Conservation (phyloP, 192 early-diverging fungal species). For the Gamsiella multidivaricata region DNA sequence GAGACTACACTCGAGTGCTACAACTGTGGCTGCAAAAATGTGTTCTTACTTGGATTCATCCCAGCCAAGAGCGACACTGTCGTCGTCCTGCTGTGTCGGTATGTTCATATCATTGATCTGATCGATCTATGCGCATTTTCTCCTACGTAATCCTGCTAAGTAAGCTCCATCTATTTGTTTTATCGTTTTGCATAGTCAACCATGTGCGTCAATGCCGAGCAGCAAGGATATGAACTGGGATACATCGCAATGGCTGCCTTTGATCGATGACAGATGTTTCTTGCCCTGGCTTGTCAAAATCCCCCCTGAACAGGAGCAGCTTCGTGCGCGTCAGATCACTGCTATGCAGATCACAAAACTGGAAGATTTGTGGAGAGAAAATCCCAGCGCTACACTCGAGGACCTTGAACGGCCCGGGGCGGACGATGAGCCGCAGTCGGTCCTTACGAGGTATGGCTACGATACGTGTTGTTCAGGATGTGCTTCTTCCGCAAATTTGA, state of each 20-base stretch:
- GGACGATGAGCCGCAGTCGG: conserved; percentile 87
- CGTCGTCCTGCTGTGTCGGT: conserved; percentile 96
- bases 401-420: conserved; percentile 85
- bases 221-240: conserved; percentile 98
- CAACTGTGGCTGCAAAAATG: conserved; percentile 94
- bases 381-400: conserved; percentile 75
- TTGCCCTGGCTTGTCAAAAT: conserved; percentile 94
- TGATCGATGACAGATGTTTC: conserved; percentile 95
- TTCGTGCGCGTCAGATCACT: conserved; percentile 85
- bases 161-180: too few species aligned
- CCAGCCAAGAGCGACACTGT: conserved; percentile 98
- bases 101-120: too few species aligned
- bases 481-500: not conserved
- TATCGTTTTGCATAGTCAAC: conserved; percentile 66
- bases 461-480: not conserved
- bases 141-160: not conserved
- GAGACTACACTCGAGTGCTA: conserved; percentile 97
- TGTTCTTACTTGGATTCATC: conserved; percentile 97
- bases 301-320: conserved; percentile 86
- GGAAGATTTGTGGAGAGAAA: conserved; percentile 93
- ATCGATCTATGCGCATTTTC: too few species aligned
- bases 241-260: conserved; percentile 93
- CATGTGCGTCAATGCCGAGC: conserved; percentile 90
- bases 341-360: conserved; percentile 85
- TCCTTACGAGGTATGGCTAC: conserved; percentile 72